Evolutionary conservation across 179 eudicot species (phyloP), one percentile per base, ranked within the genome.

Genomic region (Heliamphora pulchella): DNA sequence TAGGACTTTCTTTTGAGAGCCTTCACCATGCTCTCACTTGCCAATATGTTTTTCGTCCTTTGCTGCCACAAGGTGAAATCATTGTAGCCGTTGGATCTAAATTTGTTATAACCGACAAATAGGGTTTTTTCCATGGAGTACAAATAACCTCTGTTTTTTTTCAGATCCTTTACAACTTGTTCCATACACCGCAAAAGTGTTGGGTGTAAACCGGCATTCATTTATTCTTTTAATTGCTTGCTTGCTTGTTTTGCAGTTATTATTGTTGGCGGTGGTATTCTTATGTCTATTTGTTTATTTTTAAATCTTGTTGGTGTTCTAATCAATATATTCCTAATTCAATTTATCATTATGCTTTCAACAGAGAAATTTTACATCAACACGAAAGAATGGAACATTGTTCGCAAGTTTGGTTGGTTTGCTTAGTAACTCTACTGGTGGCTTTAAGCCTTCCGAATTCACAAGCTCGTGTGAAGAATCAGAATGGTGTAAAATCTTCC

Each of bases 401-500:
- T 84, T 82, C 8, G 8, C 79, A 57, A 70, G 50, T 75, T 71
- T 75, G 79, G 80, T 79, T 44, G 48, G 31, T 44, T 61, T 75
- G 48, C 71, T 73, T 80, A 64, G 82, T 8, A 78, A 78, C 83
- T 58, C 75, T 80, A 11, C 67, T 81, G 58, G 57, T 81, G 68
- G 75, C 81, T 47, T 64, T 83, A 53, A 79, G 75, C 59, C 78
- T 78, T 22, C 80, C 76, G 47, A 48, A 13, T 75, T 83, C 85
- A 5, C 39, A 43, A 57, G 87, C 87, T 61, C 81, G 44, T 76
- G 47, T 71, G 47, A 76, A 66, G 17, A 78, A 17, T 39, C 80
- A 82, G 50, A 82, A 69, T 15, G 72, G 51, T 58, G 15, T 85
- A 48, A 88, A 86, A 87, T 43, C 90, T 6, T 82, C 83, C 5